Base-by-base conservation (phyloP, 441 rosid species). In the Gossypium schwendimanii region DNA sequence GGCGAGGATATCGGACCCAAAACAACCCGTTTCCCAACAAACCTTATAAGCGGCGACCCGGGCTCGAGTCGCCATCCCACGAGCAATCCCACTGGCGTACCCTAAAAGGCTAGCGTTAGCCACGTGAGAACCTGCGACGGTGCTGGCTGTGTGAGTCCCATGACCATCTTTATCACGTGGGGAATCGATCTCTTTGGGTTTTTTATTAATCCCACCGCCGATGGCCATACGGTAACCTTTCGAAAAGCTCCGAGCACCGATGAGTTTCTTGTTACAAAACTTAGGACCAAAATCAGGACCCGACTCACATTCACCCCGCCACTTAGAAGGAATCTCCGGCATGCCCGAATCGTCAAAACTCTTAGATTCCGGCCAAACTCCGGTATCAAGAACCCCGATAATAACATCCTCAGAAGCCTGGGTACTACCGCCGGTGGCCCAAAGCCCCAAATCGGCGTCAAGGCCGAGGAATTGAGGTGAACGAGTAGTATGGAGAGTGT, bases 281-380 rank as follows among this genome's bases (percentile, higher is more conserved):
- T 79, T 83, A 0, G 93, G 68, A 54, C 78, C 81, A 59, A 93
- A 91, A 81, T 93, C 93, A 0, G 84, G 52, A 2, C 89, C 96
- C 0, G 91, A 65, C 63, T 87, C 93, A 57, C 98, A 93, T 81
- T 73, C 78, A 0, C 98, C 98, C 15, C 63, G 79, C 97, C 98
- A 93, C 70, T 80, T 79, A 1, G 82, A 63, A 0, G 97, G 97
- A 63, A 93, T 77, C 69, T 72, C 86, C 0, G 93, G 84, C 91
- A 90, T 87, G 0, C 84, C 89, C 0, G 82, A 20, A 54, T 90
- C 97, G 58, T 84, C 85, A 20, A 82, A 91, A 15, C 94, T 87
- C 71, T 78, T 80, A 2, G 91, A 87, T 73, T 91, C 98, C 0
- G 98, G 98, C 97, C 94, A 91, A 3, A 93, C 89, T 26, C 98